These are phyloP conservation scores for Cardamine occulta DNA, from an alignment of 345 rosid genomes.

Conservation along the genomic window DNA sequence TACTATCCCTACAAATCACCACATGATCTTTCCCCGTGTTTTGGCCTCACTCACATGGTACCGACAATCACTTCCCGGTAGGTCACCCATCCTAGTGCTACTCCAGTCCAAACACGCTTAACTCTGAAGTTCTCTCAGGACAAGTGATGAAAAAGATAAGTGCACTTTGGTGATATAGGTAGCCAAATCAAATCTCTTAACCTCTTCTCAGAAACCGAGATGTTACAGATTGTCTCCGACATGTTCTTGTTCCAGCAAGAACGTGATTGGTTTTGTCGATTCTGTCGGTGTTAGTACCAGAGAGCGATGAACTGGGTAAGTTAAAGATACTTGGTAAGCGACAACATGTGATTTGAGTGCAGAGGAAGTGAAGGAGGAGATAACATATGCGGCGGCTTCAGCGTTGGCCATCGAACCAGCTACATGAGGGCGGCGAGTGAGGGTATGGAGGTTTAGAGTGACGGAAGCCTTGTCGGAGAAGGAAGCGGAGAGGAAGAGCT, in stretches of 20 bases:
- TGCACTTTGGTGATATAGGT: no score
- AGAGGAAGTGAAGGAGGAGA: slow-evolving; percentile 54
- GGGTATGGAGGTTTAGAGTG: slow-evolving; percentile 63
- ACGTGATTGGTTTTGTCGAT: slow-evolving; percentile 43
- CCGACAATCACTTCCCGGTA: no score
- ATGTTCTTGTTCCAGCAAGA: slow-evolving; percentile 56
- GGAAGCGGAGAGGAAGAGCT: slow-evolving; percentile 58
- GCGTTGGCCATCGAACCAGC: slow-evolving; percentile 85
- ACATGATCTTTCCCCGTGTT: no score
- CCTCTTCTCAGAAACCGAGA: no score
- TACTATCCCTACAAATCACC: no score
- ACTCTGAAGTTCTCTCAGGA: no score
- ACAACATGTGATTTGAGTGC: slow-evolving; percentile 47
- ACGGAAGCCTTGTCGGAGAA: slow-evolving; percentile 67
- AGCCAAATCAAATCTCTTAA: no score
- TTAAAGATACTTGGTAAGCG: slow-evolving; percentile 64
- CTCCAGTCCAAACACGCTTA: no score
- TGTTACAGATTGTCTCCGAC: slow-evolving; percentile 64
- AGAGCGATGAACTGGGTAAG: slow-evolving; percentile 74
- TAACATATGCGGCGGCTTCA: slow-evolving; percentile 66
- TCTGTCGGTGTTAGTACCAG: slow-evolving; percentile 47
- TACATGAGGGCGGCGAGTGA: slow-evolving; percentile 80
- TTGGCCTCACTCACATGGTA: no score
- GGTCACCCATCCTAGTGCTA: no score
- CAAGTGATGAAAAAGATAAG: no score